Evolutionary conservation across 139 green algal species (phyloP).

Genomic region (Limnomonas spitsbergensis): DNA sequence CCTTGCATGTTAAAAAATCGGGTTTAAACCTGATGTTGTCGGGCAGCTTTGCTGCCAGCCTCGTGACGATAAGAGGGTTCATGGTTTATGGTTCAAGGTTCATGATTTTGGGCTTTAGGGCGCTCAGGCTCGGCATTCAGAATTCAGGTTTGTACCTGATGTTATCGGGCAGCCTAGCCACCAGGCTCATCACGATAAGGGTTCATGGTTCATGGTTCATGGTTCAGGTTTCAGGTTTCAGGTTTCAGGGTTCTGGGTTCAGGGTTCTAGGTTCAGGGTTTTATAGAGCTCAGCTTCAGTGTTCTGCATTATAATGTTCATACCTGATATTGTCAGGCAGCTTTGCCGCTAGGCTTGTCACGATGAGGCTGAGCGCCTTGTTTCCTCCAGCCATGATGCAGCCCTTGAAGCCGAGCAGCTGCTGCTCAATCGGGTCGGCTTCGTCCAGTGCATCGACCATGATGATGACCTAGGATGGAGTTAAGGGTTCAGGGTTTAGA

Average conservation of each 20-base stretch:
- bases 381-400: constrained; percentile 20
- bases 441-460: constrained; percentile 31
- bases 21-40: constrained; percentile 17
- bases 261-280: too few species aligned
- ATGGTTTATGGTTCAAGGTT: too few species aligned
- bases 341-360: not conserved
- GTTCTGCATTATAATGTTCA: too few species aligned
- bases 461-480: too few species aligned
- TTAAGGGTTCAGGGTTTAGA: too few species aligned
- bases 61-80: too few species aligned
- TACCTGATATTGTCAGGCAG: constrained; percentile 18
- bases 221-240: too few species aligned
- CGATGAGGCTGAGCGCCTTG: constrained; percentile 20
- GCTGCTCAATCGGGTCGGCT: constrained; percentile 16
- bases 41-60: constrained; percentile 10
- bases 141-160: constrained; percentile 21
- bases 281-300: too few species aligned
- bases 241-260: too few species aligned
- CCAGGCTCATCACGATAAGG: constrained; percentile 1
- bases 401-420: not conserved
- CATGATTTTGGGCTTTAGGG: too few species aligned
- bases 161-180: not conserved
- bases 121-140: too few species aligned
- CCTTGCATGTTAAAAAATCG: not conserved
- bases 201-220: too few species aligned